Conservation (phyloP, 495 filamentous ascomycete species). For the Penicillium dipodomyicola region DNA sequence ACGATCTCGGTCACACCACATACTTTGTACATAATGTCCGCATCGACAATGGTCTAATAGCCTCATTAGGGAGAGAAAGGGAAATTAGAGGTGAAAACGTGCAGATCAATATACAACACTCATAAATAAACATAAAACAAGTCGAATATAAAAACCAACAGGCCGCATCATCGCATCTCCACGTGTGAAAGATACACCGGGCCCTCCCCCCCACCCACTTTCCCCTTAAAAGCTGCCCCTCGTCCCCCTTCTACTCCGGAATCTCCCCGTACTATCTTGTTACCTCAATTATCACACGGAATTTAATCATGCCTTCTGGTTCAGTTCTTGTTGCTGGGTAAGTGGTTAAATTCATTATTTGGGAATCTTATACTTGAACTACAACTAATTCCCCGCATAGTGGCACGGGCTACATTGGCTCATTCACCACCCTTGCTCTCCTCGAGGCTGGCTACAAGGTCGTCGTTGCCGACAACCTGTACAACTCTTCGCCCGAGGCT, state of each 20-base stretch:
- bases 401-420: constrained; percentile 98
- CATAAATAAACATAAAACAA: not conserved
- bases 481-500: constrained; percentile 88
- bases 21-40: constrained; percentile 1
- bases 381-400: constrained; percentile 46
- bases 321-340: constrained; percentile 92
- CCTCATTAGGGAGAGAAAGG: not conserved
- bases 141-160: not conserved
- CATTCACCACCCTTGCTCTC: constrained; percentile 89
- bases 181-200: constrained; percentile 4
- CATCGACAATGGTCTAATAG: not conserved
- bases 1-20: not conserved
- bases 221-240: constrained; percentile 33
- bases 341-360: constrained; percentile 30
- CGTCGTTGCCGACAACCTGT: constrained; percentile 90
- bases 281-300: not conserved
- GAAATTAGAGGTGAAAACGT: not conserved
- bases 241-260: constrained; percentile 13
- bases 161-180: constrained; percentile 18
- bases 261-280: constrained; percentile 1
- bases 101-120: not conserved
- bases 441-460: constrained; percentile 94
- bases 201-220: constrained; percentile 13
- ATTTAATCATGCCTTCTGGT: constrained; percentile 67
- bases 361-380: constrained; percentile 9